Evolutionary conservation across 208 protist species (phyloP).

Genomic region (Wallacemonas rigidus): DNA sequence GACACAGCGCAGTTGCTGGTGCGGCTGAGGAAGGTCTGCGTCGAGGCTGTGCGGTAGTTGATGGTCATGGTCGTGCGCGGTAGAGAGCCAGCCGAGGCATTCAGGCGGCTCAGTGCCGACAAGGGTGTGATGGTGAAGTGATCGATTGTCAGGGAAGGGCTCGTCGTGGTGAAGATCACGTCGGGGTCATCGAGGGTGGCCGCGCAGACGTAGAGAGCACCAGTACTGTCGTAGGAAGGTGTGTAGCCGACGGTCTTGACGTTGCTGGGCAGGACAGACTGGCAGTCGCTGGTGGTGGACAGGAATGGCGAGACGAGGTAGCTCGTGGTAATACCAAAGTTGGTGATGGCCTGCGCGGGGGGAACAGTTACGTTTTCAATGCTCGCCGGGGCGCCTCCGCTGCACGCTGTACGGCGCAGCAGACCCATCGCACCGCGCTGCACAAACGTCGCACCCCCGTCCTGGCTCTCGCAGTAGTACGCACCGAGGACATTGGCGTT

Average conservation of each 20-base stretch:
- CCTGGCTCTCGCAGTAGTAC: conserved; percentile 69
- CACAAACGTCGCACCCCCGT: conserved; percentile 30
- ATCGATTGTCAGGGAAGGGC: conserved; percentile 45
- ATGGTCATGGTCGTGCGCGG: conserved; percentile 27
- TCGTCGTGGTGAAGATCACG: conserved; percentile 50
- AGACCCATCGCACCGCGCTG: conserved; percentile 48
- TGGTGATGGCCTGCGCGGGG: conserved; percentile 34
- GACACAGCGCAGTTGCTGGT: conserved; percentile 27
- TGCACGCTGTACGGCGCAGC: conserved; percentile 43
- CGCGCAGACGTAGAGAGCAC: conserved; percentile 65
- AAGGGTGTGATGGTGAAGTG: conserved; percentile 43
- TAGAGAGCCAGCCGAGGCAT: conserved; percentile 22
- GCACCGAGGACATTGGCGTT: conserved; percentile 25
- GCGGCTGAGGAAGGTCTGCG: conserved; percentile 47
- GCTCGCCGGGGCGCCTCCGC: conserved; percentile 28
- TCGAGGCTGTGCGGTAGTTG: conserved; percentile 49
- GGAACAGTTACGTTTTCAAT: conserved; percentile 34
- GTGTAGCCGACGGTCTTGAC: conserved; percentile 41
- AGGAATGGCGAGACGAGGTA: conserved; percentile 37
- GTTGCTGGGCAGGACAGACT: conserved; percentile 4
- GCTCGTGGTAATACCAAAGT: conserved; percentile 48
- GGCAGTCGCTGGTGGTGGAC: conserved; percentile 39
- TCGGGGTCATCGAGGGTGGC: conserved; percentile 23
- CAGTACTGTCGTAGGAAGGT: conserved; percentile 35
- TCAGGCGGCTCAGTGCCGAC: conserved; percentile 42